Evolutionary conservation across 2,329 filamentous ascomycete genomes (phyloP).

Genomic region (Penicillium sp.): DNA sequence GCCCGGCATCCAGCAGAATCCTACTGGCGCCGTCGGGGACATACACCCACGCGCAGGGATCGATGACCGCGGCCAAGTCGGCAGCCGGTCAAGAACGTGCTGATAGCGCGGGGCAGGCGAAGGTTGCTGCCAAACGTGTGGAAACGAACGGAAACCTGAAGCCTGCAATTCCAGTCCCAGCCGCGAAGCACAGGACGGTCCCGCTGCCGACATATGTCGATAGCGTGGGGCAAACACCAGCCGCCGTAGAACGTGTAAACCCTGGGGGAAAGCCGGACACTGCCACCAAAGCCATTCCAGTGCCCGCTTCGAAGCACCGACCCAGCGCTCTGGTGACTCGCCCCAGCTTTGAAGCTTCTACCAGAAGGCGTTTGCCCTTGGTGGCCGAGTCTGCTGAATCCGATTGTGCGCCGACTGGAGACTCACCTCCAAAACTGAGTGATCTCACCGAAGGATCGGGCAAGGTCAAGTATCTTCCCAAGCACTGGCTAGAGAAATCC

Average conservation of each 20-base stretch:
- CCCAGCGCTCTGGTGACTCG: background rate
- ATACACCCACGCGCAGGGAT: background rate
- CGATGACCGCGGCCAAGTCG: background rate
- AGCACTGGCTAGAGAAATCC: conserved; percentile 1
- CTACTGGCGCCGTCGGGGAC: conserved; percentile 6
- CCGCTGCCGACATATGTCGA: too few species aligned
- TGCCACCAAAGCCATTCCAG: background rate
- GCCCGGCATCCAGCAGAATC: conserved; percentile 1
- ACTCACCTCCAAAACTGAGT: conserved; percentile 2
- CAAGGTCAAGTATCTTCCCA: conserved; percentile 14
- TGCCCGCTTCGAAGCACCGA: background rate
- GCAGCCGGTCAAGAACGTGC: background rate
- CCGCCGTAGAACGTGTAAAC: background rate
- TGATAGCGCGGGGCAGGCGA: background rate
- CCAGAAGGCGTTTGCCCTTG: background rate
- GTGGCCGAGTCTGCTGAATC: too few species aligned
- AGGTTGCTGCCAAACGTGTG: background rate
- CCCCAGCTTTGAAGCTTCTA: background rate
- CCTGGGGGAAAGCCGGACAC: background rate
- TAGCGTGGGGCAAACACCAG: background rate
- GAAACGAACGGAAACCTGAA: background rate
- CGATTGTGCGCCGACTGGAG: background rate
- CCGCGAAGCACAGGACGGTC: too few species aligned
- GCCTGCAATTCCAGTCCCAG: too few species aligned
- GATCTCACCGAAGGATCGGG: conserved; percentile 10